Evolutionary conservation across 768 basidiomycete genomes (phyloP).

Genomic region (Mycena rosella): DNA sequence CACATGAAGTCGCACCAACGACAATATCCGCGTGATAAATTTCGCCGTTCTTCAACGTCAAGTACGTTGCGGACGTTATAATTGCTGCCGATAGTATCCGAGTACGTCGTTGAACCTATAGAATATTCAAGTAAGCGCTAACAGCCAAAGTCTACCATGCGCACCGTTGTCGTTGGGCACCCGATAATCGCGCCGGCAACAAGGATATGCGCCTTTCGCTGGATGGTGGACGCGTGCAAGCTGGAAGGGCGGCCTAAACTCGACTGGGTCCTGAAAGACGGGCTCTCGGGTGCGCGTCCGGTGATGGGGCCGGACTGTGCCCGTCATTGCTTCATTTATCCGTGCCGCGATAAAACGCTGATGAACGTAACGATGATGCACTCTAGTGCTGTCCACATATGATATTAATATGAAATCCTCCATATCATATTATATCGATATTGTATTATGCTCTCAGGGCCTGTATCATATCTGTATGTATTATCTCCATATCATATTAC

Average conservation of each 20-base stretch:
- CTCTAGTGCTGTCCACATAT: too few relatives aligned
- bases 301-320: not conserved
- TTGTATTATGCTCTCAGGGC: too few relatives aligned
- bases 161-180: conserved; percentile 14
- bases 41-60: too few relatives aligned
- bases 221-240: conserved; percentile 17
- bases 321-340: not conserved
- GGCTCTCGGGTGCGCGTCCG: conserved; percentile 3
- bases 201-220: conserved; percentile 9
- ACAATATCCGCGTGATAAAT: too few relatives aligned
- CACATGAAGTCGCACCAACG: too few relatives aligned
- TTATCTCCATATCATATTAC: too few relatives aligned
- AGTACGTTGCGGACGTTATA: conserved; percentile 12
- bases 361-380: conserved; percentile 22
- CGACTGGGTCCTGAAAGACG: conserved; percentile 17
- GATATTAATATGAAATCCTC: too few relatives aligned
- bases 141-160: conserved; percentile 9
- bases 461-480: too few relatives aligned
- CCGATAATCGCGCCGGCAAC: conserved; percentile 8
- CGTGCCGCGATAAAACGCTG: not conserved
- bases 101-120: not conserved
- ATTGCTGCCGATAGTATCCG: conserved; percentile 13
- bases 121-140: not conserved
- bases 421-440: too few relatives aligned
- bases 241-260: conserved; percentile 13